Evolutionary conservation across 768 basidiomycete species (phyloP).

Genomic region (Mycena vitilis): DNA sequence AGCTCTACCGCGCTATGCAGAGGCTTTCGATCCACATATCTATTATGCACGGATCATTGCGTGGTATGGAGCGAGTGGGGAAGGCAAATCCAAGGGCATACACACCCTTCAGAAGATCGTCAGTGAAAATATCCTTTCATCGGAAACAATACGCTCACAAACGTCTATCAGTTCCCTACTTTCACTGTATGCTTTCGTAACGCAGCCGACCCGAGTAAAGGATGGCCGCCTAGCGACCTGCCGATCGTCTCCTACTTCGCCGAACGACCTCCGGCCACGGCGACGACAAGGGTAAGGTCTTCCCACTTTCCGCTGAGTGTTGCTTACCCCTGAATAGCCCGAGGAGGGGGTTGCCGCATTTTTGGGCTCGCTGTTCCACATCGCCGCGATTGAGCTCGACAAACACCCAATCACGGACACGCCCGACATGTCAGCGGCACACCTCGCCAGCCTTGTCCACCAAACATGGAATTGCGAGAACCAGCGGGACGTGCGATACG

Average conservation of each 20-base stretch:
- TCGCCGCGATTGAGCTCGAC: background rate
- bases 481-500: background rate
- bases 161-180: background rate
- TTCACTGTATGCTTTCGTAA: background rate
- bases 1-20: background rate
- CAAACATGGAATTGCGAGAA: no score
- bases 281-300: background rate
- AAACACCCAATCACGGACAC: no score
- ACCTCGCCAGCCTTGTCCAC: no score
- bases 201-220: background rate
- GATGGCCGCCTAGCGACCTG: slow-evolving; percentile 11
- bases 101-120: background rate
- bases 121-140: background rate
- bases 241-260: background rate
- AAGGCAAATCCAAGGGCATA: slow-evolving; percentile 5
- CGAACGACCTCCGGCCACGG: background rate
- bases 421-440: background rate
- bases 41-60: slow-evolving; percentile 9
- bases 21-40: background rate
- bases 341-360: slow-evolving; percentile 10
- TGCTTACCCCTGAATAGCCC: background rate
- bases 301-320: slow-evolving; percentile 1
- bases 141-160: background rate
- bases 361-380: background rate
- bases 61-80: slow-evolving; percentile 5